A percentile compares a stretch with the other conserved stretches of the same genome.
Conservation (phyloP, 2,329 filamentous ascomycete species). For the Venturia oleaginea region DNA sequence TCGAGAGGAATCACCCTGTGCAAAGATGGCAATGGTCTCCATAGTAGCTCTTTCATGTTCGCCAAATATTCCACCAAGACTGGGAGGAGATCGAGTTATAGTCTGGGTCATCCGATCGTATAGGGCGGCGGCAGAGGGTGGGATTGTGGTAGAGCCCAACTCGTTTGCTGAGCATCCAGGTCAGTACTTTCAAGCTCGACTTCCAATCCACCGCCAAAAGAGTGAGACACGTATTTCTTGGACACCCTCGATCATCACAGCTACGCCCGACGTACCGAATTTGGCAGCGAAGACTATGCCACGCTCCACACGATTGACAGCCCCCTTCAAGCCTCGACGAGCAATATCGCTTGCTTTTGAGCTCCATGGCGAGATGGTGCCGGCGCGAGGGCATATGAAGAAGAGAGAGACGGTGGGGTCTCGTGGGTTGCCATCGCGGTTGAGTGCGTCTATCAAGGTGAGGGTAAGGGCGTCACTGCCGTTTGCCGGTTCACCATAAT, state of each 20-base stretch:
- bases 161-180: background rate
- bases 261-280: background rate
- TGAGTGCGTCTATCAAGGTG: slow-evolving; percentile 36
- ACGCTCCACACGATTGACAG: slow-evolving; percentile 73
- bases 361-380: slow-evolving; percentile 89
- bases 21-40: slow-evolving; percentile 66
- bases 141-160: background rate
- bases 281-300: slow-evolving; percentile 65
- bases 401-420: slow-evolving; percentile 49
- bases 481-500: slow-evolving; percentile 48
- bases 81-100: slow-evolving; percentile 57
- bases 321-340: slow-evolving; percentile 68
- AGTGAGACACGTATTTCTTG: slow-evolving; percentile 26
- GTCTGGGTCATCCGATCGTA: slow-evolving; percentile 95
- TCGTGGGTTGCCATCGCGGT: slow-evolving; percentile 40
- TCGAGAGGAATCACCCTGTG: slow-evolving; percentile 54
- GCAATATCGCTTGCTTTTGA: slow-evolving; percentile 92
- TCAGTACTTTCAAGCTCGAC: background rate
- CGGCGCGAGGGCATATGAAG: slow-evolving; percentile 70
- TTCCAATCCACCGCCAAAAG: background rate
- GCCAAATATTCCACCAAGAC: slow-evolving; percentile 69
- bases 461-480: slow-evolving; percentile 35
- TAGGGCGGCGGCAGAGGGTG: slow-evolving; percentile 32
- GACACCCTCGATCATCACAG: slow-evolving; percentile 31
- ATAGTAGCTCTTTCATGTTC: slow-evolving; percentile 57